phyloP scores from a whole-genome alignment of 2,329 filamentous ascomycete genomes.

The Penicillium polonicum region DNA sequence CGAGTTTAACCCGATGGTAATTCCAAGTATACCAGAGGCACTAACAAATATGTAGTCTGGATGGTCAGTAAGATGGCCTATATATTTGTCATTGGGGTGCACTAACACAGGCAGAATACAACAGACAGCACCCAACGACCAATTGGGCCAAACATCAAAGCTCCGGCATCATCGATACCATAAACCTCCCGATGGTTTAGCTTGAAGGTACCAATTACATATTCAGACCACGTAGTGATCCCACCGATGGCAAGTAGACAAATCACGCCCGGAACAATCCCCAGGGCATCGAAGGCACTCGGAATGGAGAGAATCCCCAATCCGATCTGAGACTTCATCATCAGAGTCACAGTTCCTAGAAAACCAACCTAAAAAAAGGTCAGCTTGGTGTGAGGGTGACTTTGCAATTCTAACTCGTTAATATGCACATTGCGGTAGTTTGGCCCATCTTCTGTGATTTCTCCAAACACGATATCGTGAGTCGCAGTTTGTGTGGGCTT shows the following conservation, averaged over 20 bases:
- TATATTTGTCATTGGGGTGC: too few species aligned
- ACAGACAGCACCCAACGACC: too few species aligned
- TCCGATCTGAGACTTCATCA: background rate
- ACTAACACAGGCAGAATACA: too few species aligned
- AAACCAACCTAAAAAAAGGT: background rate
- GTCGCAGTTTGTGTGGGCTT: background rate
- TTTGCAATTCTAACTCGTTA: background rate
- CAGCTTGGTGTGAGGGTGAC: background rate
- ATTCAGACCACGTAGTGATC: background rate
- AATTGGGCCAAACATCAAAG: too few species aligned
- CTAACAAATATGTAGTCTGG: too few species aligned
- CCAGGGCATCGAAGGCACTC: background rate
- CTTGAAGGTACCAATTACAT: too few species aligned
- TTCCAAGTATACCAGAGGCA: too few species aligned
- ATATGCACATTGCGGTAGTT: background rate
- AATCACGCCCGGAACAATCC: background rate
- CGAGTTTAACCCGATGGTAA: too few species aligned
- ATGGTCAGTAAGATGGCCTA: too few species aligned
- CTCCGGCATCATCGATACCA: too few species aligned
- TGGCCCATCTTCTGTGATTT: background rate
- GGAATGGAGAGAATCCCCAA: background rate
- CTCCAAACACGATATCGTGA: background rate
- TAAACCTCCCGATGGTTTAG: too few species aligned
- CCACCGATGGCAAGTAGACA: background rate
- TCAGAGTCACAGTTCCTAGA: background rate